Percentiles rank a stretch among this genome's conserved stretches.
Conservation (phyloP, 306 rosid species). For the Cicer pinnatifidum region DNA sequence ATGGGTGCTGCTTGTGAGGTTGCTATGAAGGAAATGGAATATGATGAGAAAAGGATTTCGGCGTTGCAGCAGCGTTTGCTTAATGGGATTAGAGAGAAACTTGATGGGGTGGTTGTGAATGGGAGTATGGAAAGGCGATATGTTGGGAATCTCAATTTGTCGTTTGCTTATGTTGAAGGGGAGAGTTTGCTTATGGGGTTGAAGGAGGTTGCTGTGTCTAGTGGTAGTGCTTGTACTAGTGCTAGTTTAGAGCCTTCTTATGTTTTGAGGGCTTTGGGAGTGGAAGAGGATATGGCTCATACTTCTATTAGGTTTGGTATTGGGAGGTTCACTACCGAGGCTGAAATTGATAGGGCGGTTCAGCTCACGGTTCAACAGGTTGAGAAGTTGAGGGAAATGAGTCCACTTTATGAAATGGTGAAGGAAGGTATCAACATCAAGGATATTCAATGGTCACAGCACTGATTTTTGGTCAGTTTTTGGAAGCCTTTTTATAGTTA, state of each 20-base stretch:
- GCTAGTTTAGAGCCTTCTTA: slow-evolving; percentile 97
- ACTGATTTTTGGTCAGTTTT: slow-evolving; percentile 49
- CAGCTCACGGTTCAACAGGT: slow-evolving; percentile 79
- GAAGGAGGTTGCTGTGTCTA: slow-evolving; percentile 97
- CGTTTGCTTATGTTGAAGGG: slow-evolving; percentile 66
- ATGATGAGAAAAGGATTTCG: slow-evolving; percentile 69
- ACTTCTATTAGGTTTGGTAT: slow-evolving; percentile 95
- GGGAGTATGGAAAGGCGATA: slow-evolving; percentile 87
- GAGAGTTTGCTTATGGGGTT: slow-evolving; percentile 96
- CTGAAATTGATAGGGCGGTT: slow-evolving; percentile 80
- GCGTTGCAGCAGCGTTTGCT: slow-evolving; percentile 67
- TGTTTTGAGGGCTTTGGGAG: slow-evolving; percentile 94
- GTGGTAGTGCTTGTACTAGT: slow-evolving; percentile 97
- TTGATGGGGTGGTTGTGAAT: slow-evolving; percentile 91
- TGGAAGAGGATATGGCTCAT: slow-evolving; percentile 99
- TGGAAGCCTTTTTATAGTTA: slow-evolving; percentile 2
- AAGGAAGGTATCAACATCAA: slow-evolving; percentile 85
- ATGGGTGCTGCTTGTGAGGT: slow-evolving; percentile 90
- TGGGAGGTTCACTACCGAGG: slow-evolving; percentile 93
- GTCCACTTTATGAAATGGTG: slow-evolving; percentile 97
- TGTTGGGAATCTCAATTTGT: slow-evolving; percentile 77
- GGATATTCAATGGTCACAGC: slow-evolving; percentile 90
- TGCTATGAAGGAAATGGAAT: slow-evolving; percentile 81
- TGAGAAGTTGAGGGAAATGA: slow-evolving; percentile 92
- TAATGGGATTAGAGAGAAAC: slow-evolving; percentile 60